Evolutionary conservation across 805 yeast genomes (phyloP).

Genomic region (Starmerella bacillaris): DNA sequence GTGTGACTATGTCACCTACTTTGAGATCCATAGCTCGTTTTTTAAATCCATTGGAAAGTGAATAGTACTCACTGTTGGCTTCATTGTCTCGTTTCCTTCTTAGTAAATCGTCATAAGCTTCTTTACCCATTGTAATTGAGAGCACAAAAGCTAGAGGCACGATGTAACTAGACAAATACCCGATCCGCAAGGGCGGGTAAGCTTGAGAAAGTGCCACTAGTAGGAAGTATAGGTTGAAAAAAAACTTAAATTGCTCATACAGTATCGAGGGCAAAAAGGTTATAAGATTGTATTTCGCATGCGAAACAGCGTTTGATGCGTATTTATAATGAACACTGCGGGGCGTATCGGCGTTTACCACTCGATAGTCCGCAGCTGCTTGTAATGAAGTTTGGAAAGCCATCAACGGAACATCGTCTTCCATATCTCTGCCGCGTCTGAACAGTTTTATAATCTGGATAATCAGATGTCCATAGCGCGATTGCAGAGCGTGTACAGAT

Average conservation of each 20-base stretch:
- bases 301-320: conserved; percentile 67
- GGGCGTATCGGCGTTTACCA: too few relatives aligned
- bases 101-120: conserved; percentile 83
- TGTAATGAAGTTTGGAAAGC: not conserved
- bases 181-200: conserved; percentile 76
- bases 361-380: too few relatives aligned
- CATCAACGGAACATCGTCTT: conserved; percentile 10
- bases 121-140: conserved; percentile 84
- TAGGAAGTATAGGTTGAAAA: conserved; percentile 80
- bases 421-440: too few relatives aligned
- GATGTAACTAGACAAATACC: conserved; percentile 78
- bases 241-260: conserved; percentile 92
- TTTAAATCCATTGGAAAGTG: conserved; percentile 29
- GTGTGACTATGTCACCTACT: conserved; percentile 70
- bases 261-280: conserved; percentile 77
- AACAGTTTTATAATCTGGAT: too few relatives aligned
- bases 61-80: conserved; percentile 68
- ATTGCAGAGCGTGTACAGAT: too few relatives aligned
- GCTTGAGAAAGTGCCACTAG: conserved; percentile 88
- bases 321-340: too few relatives aligned
- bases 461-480: too few relatives aligned
- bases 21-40: conserved; percentile 44
- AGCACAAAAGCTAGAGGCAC: conserved; percentile 90
- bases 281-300: conserved; percentile 81
- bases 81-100: conserved; percentile 81